Evolutionary conservation across 768 basidiomycete genomes (phyloP), one percentile per base, ranked within the genome.

Genomic region (Amanita thiersii): DNA sequence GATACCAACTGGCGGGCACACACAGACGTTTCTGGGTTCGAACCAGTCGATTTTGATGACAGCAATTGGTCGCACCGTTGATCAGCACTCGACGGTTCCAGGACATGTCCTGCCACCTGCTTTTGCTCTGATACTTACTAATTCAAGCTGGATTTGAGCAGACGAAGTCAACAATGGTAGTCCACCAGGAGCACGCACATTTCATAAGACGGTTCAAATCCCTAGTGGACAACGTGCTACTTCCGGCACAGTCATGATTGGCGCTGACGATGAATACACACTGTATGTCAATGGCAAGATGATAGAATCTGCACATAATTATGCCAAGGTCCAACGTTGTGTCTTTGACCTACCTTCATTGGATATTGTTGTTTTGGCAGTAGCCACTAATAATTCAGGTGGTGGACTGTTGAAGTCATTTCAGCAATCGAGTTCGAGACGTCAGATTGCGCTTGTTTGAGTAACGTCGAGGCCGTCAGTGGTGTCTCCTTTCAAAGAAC

Each of bases 91-190:
- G 21, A 1, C 37, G 42, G 42, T 46, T 15, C 7, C 46, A 14
- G 46, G 55, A 17, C 14, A 23, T 9, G 33, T 49, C 20, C 52
- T 34, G 30, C 45, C 37, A 35, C 44, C 44, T 37, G 35, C 52
- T 39, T 54, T 50, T 12, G 50, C 41, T 5, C 53, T 55, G n/a
- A 46, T 53, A 2, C 48, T 61, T 32, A 46, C 52, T 2, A 25
- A 48, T 19, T 52, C 60, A 3, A 31, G 37, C 5, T 63, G 58
- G 58, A 59, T 63, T 15, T 63, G 60, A 59, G 58, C 62, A 20
- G 55, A 52, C 40, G 59, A 62, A 21, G 43, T 56, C 25, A 43
- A 17, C 33, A 37, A 17, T 26, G n/a, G n/a, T n/a, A n/a, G n/a
- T 4, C 59, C 59, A 1, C 33, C 50, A 2, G 58, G 61, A 1